Evolutionary conservation across 1,284 basidiomycete genomes (phyloP).

Genomic region (Ustilago crameri): DNA sequence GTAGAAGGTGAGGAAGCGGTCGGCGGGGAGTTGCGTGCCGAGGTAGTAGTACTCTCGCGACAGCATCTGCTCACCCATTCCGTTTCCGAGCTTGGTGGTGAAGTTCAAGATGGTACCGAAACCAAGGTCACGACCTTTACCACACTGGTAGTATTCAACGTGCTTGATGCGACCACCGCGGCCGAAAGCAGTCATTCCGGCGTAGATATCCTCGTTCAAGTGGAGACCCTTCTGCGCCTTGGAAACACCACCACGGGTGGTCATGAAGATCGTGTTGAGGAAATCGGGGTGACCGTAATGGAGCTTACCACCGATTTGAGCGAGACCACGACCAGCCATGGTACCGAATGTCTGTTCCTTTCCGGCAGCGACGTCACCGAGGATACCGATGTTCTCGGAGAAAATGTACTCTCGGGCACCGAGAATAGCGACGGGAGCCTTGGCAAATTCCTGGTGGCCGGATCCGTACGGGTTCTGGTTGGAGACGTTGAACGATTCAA

Average conservation of each 20-base stretch:
- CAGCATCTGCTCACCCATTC: constrained; percentile 99
- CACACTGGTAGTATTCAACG: constrained; percentile 96
- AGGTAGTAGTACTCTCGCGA: constrained; percentile 99
- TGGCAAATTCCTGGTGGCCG: constrained; percentile 74
- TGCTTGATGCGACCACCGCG: constrained; percentile 98
- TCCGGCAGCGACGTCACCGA: constrained; percentile 96
- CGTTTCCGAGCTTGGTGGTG: constrained; percentile 99
- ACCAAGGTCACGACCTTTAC: constrained; percentile 97
- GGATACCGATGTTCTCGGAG: constrained; percentile 99
- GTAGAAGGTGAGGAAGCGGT: constrained; percentile 99
- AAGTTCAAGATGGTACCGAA: constrained; percentile 99
- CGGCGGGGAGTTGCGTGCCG: constrained; percentile 97
- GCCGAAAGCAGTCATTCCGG: constrained; percentile 97
- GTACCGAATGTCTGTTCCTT: constrained; percentile 99
- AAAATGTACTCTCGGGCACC: constrained; percentile 99
- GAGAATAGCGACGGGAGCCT: constrained; percentile 92
- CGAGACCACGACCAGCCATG: constrained; percentile 89
- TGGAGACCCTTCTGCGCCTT: constrained; percentile 99
- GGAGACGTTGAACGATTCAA: constrained; percentile 90
- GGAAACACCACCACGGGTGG: constrained; percentile 94
- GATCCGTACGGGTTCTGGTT: constrained; percentile 92
- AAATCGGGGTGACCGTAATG: constrained; percentile 99
- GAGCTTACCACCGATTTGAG: constrained; percentile 97
- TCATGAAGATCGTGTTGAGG: constrained; percentile 98
- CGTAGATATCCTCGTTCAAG: constrained; percentile 99